These are phyloP conservation scores for Lactarius hatsudake DNA, from an alignment of 768 basidiomycete genomes.

Conservation along the genomic window DNA sequence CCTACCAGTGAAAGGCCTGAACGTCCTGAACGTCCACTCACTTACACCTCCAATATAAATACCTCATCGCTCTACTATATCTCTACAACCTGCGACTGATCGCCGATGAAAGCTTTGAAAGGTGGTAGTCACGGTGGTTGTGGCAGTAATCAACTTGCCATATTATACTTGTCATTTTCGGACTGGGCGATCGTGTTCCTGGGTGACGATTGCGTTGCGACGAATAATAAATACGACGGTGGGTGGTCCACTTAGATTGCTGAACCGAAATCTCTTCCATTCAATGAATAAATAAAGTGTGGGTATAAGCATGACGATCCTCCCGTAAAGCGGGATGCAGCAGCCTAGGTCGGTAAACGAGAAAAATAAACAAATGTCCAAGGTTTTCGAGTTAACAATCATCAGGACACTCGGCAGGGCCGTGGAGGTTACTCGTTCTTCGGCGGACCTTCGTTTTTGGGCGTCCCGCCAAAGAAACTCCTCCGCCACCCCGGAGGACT, in stretches of 20 bases:
- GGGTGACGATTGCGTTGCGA: no score
- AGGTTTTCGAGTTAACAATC: background rate
- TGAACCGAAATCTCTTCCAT: background rate
- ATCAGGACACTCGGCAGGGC: background rate
- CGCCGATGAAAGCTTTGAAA: background rate
- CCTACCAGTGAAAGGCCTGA: no score
- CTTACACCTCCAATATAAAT: no score
- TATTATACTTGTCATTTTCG: background rate
- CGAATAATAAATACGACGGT: no score
- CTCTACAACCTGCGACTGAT: background rate
- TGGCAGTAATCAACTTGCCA: background rate
- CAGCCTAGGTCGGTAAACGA: background rate
- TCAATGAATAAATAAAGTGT: background rate
- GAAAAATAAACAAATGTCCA: background rate
- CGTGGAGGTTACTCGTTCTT: background rate
- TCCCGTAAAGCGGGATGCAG: background rate
- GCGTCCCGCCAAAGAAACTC: background rate
- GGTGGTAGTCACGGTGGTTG: background rate
- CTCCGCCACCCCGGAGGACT: constrained; percentile 14
- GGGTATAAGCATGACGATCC: background rate
- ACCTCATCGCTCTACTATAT: no score
- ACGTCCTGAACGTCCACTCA: no score
- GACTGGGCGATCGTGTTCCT: background rate
- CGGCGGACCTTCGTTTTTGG: background rate
- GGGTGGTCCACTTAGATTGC: no score